Conservation (phyloP, 2,329 filamentous ascomycete species). For the Botrytis galanthina region DNA sequence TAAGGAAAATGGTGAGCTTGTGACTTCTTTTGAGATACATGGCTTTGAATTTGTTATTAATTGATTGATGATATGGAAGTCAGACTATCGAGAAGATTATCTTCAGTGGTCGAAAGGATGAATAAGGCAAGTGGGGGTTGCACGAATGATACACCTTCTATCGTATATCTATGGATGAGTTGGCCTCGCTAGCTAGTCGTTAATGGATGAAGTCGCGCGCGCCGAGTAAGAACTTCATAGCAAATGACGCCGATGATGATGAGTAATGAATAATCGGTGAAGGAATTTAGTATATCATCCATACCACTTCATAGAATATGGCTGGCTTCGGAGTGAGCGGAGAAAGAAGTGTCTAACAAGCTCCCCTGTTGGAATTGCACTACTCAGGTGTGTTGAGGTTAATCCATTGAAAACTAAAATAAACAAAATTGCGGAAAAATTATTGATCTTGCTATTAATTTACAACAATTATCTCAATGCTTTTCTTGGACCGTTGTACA, state of each 20-base stretch:
- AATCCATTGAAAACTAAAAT: not conserved
- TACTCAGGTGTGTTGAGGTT: not conserved
- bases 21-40: not conserved
- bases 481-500: not conserved
- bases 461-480: too few species aligned
- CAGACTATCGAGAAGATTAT: not conserved
- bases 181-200: not conserved
- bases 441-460: not conserved
- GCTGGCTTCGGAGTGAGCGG: not conserved
- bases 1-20: not conserved
- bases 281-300: not conserved
- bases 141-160: not conserved
- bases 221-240: not conserved
- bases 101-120: not conserved
- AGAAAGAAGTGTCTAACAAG: not conserved
- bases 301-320: not conserved
- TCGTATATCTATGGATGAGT: slow-evolving; percentile 4
- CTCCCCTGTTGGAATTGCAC: not conserved
- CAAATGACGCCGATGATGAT: not conserved
- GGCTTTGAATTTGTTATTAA: not conserved
- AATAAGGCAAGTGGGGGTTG: not conserved
- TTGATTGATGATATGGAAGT: not conserved
- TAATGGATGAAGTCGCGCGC: not conserved
- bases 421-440: not conserved
- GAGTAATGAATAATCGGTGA: not conserved